phyloP scores from a whole-genome alignment of 2,329 filamentous ascomycete species.

The Sphaceloma murrayae region DNA sequence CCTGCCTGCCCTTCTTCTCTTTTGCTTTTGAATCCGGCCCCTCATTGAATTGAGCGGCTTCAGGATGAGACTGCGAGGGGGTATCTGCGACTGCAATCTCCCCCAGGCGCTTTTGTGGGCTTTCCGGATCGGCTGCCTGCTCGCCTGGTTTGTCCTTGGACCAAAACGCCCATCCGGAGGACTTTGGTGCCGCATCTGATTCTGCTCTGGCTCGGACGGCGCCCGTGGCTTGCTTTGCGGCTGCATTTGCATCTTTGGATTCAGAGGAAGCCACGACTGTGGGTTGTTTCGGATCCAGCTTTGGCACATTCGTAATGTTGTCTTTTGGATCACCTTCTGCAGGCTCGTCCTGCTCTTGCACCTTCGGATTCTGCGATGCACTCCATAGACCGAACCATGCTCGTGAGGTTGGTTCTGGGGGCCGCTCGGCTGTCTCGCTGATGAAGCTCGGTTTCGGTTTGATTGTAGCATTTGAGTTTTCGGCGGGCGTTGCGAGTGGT shows the following conservation, averaged over 20 bases:
- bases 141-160: constrained; percentile 47
- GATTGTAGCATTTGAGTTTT: neutral
- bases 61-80: constrained; percentile 41
- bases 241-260: neutral
- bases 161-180: constrained; percentile 74
- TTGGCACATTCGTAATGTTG: too few species aligned
- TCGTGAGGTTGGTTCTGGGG: constrained; percentile 21
- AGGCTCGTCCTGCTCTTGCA: too few species aligned
- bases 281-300: too few species aligned
- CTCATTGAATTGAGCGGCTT: constrained; percentile 44
- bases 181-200: constrained; percentile 28
- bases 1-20: constrained; percentile 21
- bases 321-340: too few species aligned
- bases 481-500: neutral
- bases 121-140: constrained; percentile 47
- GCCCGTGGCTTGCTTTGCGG: neutral
- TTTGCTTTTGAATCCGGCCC: too few species aligned
- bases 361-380: constrained; percentile 35
- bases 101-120: constrained; percentile 46
- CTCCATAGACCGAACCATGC: constrained; percentile 45
- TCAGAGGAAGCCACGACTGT: constrained; percentile 4
- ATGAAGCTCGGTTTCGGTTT: neutral
- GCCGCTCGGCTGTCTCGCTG: constrained; percentile 21
- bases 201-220: constrained; percentile 17
- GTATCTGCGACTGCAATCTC: constrained; percentile 44